Evolutionary conservation across 495 filamentous ascomycete genomes (phyloP).

Genomic region (Penicillium diatomitis): DNA sequence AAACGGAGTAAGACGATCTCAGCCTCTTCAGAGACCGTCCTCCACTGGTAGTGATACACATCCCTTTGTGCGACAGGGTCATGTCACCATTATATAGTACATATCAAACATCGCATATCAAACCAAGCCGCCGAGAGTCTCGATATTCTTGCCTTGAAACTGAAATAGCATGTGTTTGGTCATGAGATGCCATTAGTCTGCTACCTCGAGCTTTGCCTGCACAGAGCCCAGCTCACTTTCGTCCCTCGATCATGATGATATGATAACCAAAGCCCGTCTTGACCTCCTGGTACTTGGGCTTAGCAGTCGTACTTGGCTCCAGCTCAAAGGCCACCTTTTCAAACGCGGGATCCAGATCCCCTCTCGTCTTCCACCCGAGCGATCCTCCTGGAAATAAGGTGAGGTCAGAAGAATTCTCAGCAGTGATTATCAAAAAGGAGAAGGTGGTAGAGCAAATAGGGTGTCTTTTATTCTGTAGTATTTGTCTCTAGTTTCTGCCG

Average conservation of each 20-base stretch:
- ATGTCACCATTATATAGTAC: neutral
- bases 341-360: constrained; percentile 62
- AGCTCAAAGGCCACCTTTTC: constrained; percentile 76
- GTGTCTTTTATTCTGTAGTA: no score
- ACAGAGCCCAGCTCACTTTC: constrained; percentile 36
- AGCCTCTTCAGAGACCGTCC: no score
- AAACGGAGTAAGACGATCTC: constrained; percentile 19
- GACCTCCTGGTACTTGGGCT: constrained; percentile 66
- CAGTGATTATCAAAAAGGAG: no score
- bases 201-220: neutral
- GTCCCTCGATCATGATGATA: constrained; percentile 79
- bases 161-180: no score
- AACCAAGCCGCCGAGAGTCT: no score
- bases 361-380: constrained; percentile 76
- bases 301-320: constrained; percentile 64
- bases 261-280: constrained; percentile 90
- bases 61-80: neutral
- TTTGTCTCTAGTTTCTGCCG: no score
- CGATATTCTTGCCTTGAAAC: no score
- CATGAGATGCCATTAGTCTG: neutral
- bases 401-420: no score
- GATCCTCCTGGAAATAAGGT: constrained; percentile 50
- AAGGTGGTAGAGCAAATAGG: no score
- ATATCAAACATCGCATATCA: no score
- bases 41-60: no score